Evolutionary conservation across 345 rosid species (phyloP), one percentile per base, ranked within the genome.

Genomic region (Theobroma cacao): DNA sequence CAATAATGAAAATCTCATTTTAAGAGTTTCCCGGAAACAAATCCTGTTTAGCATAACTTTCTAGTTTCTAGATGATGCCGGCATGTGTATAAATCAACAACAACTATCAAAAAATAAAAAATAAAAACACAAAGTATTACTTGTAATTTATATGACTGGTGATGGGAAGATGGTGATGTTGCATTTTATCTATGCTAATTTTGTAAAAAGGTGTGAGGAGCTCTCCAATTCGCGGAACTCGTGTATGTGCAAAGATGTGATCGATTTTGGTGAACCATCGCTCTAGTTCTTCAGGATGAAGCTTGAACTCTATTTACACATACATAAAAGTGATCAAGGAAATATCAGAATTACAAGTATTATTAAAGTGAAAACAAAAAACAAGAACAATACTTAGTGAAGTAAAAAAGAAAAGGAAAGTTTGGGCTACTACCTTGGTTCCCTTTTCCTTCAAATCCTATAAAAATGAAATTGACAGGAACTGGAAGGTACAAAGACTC

Each of bases 401-500:
- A 60, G 1, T 41, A 33, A 62, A 48, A 47, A 68, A 78, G 36
- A 36, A 38, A 26, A 20, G 31, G 34, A 77, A 81, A 68, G 55
- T 69, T 48, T 43, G 34, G 5, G 6, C 68, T 80, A 96, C 68
- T 80, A 96, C 99, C 99, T 87, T 90, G 95, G 86, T 94, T 96
- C 82, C 99, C 99, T 79, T 90, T 90, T 43, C 99, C 98, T 72
- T 96, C 98, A 86, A 96, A 96, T 69, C 99, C 99, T 53, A 96
- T 83, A 80, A 96, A 94, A 79, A 96, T 92, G 83, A 92, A 96
- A 88, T 96, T 94, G 55, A 96, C 94, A 8, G 99, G 98, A 36
- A 96, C 89, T 0, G 98, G 99, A 69, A 94, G 91, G 82, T 92
- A 88, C 81, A 96, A 79, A 74, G 97, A 90, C 73, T 92, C 98